Percentiles rank a stretch among this genome's conserved stretches.
These are phyloP conservation scores for Mollisia scopiformis DNA, from an alignment of 2,329 filamentous ascomycete species.

Conservation along the genomic window DNA sequence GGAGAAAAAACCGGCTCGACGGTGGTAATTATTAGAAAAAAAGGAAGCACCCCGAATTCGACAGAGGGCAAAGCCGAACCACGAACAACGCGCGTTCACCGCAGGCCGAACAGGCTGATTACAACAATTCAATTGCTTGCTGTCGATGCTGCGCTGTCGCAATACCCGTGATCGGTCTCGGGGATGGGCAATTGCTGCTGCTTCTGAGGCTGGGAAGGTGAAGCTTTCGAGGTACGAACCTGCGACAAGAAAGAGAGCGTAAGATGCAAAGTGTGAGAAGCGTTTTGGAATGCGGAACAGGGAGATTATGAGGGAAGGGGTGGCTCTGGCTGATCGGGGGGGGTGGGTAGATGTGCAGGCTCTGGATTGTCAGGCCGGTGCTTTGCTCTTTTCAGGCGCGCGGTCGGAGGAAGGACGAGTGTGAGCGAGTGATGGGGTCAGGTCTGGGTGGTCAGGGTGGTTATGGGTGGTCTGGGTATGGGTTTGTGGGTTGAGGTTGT, in stretches of 20 bases:
- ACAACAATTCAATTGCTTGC: too few species aligned
- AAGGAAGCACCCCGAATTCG: slow-evolving; percentile 18
- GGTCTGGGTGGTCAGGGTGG: too few species aligned
- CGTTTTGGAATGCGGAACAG: slow-evolving; percentile 35
- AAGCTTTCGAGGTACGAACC: slow-evolving; percentile 37
- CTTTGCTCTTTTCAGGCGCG: too few species aligned
- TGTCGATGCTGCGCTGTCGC: too few species aligned
- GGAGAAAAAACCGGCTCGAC: slow-evolving; percentile 25
- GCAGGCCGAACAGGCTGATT: slow-evolving; percentile 12
- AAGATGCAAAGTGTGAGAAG: slow-evolving; percentile 34
- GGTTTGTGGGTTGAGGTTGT: neutral
- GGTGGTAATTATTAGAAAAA: slow-evolving; percentile 28
- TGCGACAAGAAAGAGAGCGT: slow-evolving; percentile 39
- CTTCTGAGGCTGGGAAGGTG: slow-evolving; percentile 27
- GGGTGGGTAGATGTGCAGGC: neutral
- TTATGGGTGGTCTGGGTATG: neutral
- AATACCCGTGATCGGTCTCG: slow-evolving; percentile 19
- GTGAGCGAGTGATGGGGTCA: neutral
- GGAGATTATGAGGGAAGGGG: slow-evolving; percentile 34
- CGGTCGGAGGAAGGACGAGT: neutral
- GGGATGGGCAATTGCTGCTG: slow-evolving; percentile 15
- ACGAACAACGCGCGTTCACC: slow-evolving; percentile 1
- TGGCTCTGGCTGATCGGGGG: neutral
- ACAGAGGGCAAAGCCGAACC: slow-evolving; percentile 14
- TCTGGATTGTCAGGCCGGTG: too few species aligned